Base-by-base conservation (phyloP, 2,329 filamentous ascomycete genomes). In the Colletotrichum theobromicola region DNA sequence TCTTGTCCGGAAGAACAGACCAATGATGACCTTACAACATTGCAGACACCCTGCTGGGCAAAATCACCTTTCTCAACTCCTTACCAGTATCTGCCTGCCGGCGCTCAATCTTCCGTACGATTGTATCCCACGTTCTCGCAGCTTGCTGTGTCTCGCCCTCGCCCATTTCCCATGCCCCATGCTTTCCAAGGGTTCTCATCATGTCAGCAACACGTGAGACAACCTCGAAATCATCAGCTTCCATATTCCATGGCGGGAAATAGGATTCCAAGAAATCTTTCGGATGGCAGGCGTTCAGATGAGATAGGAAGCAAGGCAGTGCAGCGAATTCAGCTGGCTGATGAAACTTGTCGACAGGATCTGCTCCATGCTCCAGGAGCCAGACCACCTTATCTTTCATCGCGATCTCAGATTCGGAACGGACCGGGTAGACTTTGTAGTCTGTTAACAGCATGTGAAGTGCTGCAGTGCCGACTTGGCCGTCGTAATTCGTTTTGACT, bases 1-100 rank as follows among this genome's bases (percentile, higher is more conserved):
- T 42, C 4, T 42, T 2, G 4, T 42, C 35, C 9, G 2, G 9
- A 12, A 12, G 32, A 10, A 3, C 32, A 32, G 12, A 10, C 12
- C 32, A 32, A 32, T 32, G 4, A 32, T 32, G 32, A 12, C 32
- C 9, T 32, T 32, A 32, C 15, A 35, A 6, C 34, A 18, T 9
- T 46, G 2, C 18, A 7, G 37, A n/a, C 2, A 46, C 18, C 18
- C 37, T 46, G n/a, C 18, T 46, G 37, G 37, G 37, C 0, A 46
- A 5, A 46, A 46, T 1, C 9, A 46, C 37, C 37, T 46, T 5
- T 46, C 37, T 46, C 37, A 46, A n/a, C 37, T 7, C 5, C 18
- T 46, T 21, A 12, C 1, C 37, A 46, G 5, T 0, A 21, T 46
- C 1, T 46, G 5, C 0, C n/a, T 46, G 2, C 37, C 3, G 10